Evolutionary conservation across 169 alveolate genomes (phyloP).

Genomic region (Cryptosporidium muris): DNA sequence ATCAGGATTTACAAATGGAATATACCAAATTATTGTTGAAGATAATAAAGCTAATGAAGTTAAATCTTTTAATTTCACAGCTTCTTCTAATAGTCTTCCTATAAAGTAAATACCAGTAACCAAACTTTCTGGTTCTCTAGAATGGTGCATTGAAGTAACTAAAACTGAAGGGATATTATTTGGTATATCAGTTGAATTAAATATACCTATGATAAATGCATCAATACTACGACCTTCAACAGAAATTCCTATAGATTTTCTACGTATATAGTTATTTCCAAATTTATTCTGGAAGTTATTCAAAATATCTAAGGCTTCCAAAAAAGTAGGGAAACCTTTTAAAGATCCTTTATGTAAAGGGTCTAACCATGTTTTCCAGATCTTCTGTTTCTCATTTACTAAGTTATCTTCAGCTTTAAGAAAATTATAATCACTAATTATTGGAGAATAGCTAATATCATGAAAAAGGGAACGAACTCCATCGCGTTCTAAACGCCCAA

Average conservation of each 20-base stretch:
- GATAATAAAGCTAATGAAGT: constrained; percentile 23
- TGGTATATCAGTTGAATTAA: neutral
- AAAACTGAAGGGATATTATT: constrained; percentile 36
- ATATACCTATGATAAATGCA: constrained; percentile 23
- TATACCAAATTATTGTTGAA: constrained; percentile 28
- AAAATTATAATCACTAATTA: neutral
- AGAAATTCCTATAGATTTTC: constrained; percentile 13
- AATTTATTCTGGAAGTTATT: constrained; percentile 2
- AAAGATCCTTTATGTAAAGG: constrained; percentile 37
- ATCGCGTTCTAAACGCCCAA: no score
- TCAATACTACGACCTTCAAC: constrained; percentile 43
- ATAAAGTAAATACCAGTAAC: constrained; percentile 57
- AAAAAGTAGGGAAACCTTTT: constrained; percentile 27
- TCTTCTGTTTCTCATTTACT: neutral
- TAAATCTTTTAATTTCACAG: constrained; percentile 4
- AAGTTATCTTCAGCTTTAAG: neutral
- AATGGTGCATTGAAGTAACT: constrained; percentile 54
- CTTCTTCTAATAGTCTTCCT: constrained; percentile 27
- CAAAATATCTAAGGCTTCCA: constrained; percentile 14
- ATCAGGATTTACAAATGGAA: constrained; percentile 74
- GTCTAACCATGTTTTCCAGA: constrained; percentile 3
- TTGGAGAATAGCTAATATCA: no score
- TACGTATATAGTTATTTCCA: constrained; percentile 27
- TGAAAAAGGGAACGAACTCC: no score
- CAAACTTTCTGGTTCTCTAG: constrained; percentile 57